These are phyloP conservation scores for Senna siamea DNA, from an alignment of 306 rosid genomes.

Conservation along the genomic window DNA sequence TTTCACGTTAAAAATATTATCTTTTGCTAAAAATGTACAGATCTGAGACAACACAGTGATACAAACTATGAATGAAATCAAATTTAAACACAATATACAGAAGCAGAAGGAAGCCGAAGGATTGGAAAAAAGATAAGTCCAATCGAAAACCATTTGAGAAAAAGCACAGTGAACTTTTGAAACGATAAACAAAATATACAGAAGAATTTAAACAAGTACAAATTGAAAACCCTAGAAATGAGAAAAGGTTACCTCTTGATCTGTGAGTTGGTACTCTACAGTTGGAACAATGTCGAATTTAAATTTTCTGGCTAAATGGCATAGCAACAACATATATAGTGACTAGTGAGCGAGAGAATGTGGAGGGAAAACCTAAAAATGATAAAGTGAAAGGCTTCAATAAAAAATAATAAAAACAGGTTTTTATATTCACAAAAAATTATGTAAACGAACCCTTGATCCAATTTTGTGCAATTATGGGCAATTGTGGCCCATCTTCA, in stretches of 20 bases:
- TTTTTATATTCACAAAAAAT: no score
- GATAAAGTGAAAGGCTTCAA: neutral
- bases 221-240: conserved; percentile 19
- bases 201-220: neutral
- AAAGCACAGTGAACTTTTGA: neutral
- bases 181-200: neutral
- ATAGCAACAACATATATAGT: neutral
- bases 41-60: conserved; percentile 30
- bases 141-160: neutral
- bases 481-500: no score
- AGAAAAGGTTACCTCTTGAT: conserved; percentile 29
- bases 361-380: conserved; percentile 52
- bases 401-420: neutral
- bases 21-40: conserved; percentile 24
- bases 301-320: neutral
- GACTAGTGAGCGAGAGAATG: conserved; percentile 20
- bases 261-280: neutral
- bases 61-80: conserved; percentile 1
- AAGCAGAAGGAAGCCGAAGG: neutral
- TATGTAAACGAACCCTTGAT: no score
- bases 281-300: neutral
- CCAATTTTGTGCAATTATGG: no score
- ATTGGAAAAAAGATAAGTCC: neutral
- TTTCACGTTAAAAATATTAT: neutral
- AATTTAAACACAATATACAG: neutral